Evolutionary conservation across 306 rosid genomes (phyloP), one percentile per base, ranked within the genome.

Genomic region (Cajanus cajan): DNA sequence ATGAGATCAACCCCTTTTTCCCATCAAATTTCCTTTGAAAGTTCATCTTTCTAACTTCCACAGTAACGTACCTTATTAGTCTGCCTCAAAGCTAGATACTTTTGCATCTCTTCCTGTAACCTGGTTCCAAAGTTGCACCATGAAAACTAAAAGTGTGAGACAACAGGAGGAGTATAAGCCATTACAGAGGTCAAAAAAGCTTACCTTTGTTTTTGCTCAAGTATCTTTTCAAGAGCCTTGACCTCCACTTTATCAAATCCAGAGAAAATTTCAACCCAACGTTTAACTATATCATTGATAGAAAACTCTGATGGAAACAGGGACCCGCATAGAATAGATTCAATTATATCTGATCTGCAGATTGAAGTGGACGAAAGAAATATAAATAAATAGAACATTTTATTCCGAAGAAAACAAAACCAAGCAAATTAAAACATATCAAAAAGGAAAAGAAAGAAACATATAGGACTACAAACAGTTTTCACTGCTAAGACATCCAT

Each of bases 21-120:
- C 81, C 77, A 74, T 78, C 75, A 82, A 71, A 72, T 36, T 77
- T 73, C 59, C 36, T 65, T 48, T 51, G 50, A 76, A 85, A 62
- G 36, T 74, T 58, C 79, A 40, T 25, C 58, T 76, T 76, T 52
- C 73, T 73, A 74, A 70, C 58, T 62, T 71, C 9, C 74, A 74
- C 39, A 78, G 80, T 76, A 73, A 61, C 90, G 78, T 86, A 93
- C 99, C 98, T 89, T 91, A 88, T 71, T 86, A 82, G 55, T 87
- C 89, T 91, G 98, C 87, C 94, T 89, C 77, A 95, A 87, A 47
- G 92, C 85, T 80, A 95, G 90, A 85, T 90, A 95, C 87, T 88
- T 91, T 86, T 91, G 97, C 94, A 91, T 91, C 94, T 95, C 99
- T 89, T 88, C 97, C 81, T 90, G 96, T 87, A 95, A 83, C 94